A percentile compares a stretch with the other conserved stretches of the same genome.
Conservation (phyloP, 2,329 filamentous ascomycete genomes). For the Coleophoma crateriformis region DNA sequence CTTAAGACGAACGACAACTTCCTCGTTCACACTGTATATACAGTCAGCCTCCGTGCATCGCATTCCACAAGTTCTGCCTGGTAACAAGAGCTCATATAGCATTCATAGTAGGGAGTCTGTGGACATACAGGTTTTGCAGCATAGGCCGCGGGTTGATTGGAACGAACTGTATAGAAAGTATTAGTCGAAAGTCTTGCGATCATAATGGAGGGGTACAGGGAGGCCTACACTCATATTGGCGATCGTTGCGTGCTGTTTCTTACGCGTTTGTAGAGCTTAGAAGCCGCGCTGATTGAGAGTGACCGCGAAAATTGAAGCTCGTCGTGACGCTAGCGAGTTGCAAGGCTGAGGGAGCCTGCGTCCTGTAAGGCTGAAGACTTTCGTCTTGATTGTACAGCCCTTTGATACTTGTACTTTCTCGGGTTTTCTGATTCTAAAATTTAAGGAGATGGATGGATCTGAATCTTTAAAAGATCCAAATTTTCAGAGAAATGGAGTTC, state of each 20-base stretch:
- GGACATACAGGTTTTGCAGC: conserved; percentile 79
- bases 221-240: conserved; percentile 32
- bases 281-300: conserved; percentile 11
- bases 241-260: conserved; percentile 5
- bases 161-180: conserved; percentile 57
- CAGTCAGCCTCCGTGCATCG: conserved; percentile 7
- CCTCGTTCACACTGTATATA: conserved; percentile 69
- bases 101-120: too few species aligned
- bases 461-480: too few species aligned
- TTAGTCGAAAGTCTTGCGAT: conserved; percentile 14
- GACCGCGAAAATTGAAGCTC: conserved; percentile 10
- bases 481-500: too few species aligned
- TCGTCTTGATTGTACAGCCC: too few species aligned
- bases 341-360: conserved; percentile 6
- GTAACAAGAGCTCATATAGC: too few species aligned
- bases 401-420: too few species aligned
- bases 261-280: conserved; percentile 7
- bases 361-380: too few species aligned
- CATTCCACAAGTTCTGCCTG: too few species aligned
- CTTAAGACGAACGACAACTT: conserved; percentile 89
- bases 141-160: conserved; percentile 96
- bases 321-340: conserved; percentile 5
- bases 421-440: too few species aligned
- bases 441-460: too few species aligned
- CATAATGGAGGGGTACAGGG: background rate